Evolutionary conservation across 2,329 filamentous ascomycete genomes (phyloP).

Genomic region (Ascochyta lentis): DNA sequence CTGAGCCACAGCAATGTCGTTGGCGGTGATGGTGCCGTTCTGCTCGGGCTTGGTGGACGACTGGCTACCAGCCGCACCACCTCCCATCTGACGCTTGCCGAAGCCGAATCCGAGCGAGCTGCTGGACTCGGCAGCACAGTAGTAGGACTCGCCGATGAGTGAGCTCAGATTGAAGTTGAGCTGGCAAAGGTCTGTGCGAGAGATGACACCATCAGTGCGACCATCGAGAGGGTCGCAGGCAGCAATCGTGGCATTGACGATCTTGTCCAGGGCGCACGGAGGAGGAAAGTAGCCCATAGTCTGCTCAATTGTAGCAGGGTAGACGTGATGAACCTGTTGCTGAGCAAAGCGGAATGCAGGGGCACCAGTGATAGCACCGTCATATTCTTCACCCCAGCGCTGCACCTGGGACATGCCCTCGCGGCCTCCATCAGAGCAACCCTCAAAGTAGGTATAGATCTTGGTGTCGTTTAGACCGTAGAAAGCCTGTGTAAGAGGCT

Average conservation of each 20-base stretch:
- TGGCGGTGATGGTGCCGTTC: constrained; percentile 42
- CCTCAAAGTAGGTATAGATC: constrained; percentile 60
- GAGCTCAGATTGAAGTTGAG: constrained; percentile 55
- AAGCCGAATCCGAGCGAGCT: constrained; percentile 26
- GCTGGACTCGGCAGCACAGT: constrained; percentile 46
- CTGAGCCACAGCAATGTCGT: constrained; percentile 37
- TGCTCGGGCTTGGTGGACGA: constrained; percentile 33
- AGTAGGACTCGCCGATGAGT: constrained; percentile 56
- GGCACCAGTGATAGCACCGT: constrained; percentile 56
- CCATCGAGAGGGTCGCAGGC: constrained; percentile 64
- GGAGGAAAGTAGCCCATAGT: constrained; percentile 52
- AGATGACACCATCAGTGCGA: constrained; percentile 60
- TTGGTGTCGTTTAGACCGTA: constrained; percentile 38
- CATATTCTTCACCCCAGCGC: constrained; percentile 57
- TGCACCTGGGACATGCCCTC: constrained; percentile 60
- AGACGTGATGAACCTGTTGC: constrained; percentile 56
- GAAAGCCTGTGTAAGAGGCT: constrained; percentile 52
- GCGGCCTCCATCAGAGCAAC: constrained; percentile 62
- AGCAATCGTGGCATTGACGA: constrained; percentile 61
- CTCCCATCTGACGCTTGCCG: constrained; percentile 23
- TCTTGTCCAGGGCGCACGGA: constrained; percentile 57
- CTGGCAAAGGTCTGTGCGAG: constrained; percentile 57
- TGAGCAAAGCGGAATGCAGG: constrained; percentile 57
- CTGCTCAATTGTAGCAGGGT: constrained; percentile 50
- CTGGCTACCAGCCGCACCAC: constrained; percentile 11